Base-by-base conservation (phyloP, 805 yeast species). In the Nakazawaea molendinolei region DNA sequence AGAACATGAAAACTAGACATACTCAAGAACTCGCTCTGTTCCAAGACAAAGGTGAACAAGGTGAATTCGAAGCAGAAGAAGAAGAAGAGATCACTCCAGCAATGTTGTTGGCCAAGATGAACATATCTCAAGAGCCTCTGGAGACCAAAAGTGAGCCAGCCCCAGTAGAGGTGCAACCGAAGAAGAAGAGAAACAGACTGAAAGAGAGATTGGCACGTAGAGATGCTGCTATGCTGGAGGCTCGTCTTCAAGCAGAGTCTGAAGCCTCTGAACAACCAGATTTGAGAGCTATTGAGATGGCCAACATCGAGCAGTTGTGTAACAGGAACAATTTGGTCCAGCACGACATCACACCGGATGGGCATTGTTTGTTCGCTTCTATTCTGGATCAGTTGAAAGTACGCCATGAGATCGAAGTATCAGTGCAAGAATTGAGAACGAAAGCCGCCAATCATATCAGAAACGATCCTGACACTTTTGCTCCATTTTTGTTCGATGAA, bases 281-380 rank as follows among this genome's bases (percentile, higher is more conserved):
- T 53, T 63, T 76, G 46, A 65, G 87, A 23, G 70, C 72, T 33
- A 73, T 82, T 15, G 97, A 90, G 60, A 67, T 76, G 39, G 82
- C 76, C 10, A 74, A 77, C 33, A 67, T 90, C 53, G 65, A 64
- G 14, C 63, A 63, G 24, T 50, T 80, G 19, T 73, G 92, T 42
- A 46, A 51, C 2, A 38, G 69, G 18, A 62, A 69, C 22, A 60
- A 67, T 4, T 60, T 86, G n/a, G 50, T 44, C 15, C 77, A 79
- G 44, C 58, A 67, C 42, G 95, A 87, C 45, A 83, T 87, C 31
- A 64, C 69, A 41, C 95, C 97, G 0, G 97, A 90, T 56, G 98
- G 97, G 0, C 90, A 90, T 55, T 92, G 98, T 65, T 61, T 90
- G 22, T 92, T 86, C 63, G 84, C 90, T 4, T 80, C 95, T 0